Evolutionary conservation across 2,329 filamentous ascomycete genomes (phyloP).

Genomic region (Ophiostoma himal-ulmi): DNA sequence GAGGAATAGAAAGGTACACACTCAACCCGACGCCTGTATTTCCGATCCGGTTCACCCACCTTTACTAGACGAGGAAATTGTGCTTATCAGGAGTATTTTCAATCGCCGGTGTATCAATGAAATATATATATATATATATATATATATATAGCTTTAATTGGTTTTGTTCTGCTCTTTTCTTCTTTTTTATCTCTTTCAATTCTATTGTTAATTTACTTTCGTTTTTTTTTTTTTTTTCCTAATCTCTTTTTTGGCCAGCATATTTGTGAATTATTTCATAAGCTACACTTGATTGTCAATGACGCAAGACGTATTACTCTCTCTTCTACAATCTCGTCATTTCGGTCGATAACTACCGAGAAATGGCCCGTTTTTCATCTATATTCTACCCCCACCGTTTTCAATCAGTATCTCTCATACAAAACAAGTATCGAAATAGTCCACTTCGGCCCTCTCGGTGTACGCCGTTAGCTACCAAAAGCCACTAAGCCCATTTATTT

Average conservation of each 20-base stretch:
- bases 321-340: neutral
- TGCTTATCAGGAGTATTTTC: neutral
- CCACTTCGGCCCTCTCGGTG: conserved; percentile 10
- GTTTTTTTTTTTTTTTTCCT: no score
- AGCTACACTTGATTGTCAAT: neutral
- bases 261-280: no score
- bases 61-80: neutral
- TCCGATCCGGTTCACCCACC: neutral
- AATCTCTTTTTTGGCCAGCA: no score
- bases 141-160: neutral
- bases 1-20: neutral
- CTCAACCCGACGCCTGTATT: neutral
- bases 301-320: neutral
- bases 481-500: neutral
- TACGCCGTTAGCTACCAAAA: neutral
- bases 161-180: neutral
- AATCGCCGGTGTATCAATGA: neutral
- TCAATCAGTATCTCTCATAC: neutral
- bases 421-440: neutral
- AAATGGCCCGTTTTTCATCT: neutral
- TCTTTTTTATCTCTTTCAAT: no score
- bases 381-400: neutral
- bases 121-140: neutral
- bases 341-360: neutral
- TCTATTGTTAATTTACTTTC: no score